Evolutionary conservation across 805 yeast genomes (phyloP).

Genomic region (Saccharomycopsis oosterbeekiorum): DNA sequence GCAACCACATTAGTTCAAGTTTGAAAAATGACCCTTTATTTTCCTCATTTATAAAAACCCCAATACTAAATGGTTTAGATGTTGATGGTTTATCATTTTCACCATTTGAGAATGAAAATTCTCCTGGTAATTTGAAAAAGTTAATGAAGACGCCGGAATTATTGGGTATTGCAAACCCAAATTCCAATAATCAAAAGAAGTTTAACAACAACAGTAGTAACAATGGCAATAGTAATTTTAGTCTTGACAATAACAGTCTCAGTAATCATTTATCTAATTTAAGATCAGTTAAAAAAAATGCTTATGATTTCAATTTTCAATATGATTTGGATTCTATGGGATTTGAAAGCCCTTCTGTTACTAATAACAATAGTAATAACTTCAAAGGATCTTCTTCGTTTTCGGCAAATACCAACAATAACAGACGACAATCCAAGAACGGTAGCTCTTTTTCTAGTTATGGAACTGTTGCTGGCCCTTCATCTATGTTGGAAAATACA

Average conservation of each 20-base stretch:
- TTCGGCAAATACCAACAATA: neutral
- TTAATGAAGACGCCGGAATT: slow-evolving; percentile 5
- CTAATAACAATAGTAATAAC: neutral
- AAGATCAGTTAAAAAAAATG: slow-evolving; percentile 8
- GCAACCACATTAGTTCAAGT: neutral
- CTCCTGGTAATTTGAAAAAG: slow-evolving; percentile 3
- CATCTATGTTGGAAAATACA: neutral
- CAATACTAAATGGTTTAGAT: slow-evolving; percentile 15
- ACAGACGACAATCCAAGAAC: neutral
- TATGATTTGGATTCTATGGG: slow-evolving; percentile 40
- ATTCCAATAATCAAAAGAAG: neutral
- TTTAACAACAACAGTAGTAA: neutral
- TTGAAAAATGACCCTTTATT: slow-evolving; percentile 12
- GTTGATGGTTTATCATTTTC: slow-evolving; percentile 4
- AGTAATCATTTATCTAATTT: neutral
- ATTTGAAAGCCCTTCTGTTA: slow-evolving; percentile 32
- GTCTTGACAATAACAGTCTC: neutral
- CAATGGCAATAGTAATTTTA: neutral
- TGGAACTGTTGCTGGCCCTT: neutral
- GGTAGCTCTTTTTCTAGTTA: neutral
- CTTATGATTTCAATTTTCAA: slow-evolving; percentile 22
- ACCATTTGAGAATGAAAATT: neutral
- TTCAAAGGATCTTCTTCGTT: neutral
- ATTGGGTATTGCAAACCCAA: neutral
- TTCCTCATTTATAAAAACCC: slow-evolving; percentile 16